Evolutionary conservation across 176 grass and related monocot species (phyloP), one percentile per base, ranked within the genome.

Genomic region (Raddia distichophylla): DNA sequence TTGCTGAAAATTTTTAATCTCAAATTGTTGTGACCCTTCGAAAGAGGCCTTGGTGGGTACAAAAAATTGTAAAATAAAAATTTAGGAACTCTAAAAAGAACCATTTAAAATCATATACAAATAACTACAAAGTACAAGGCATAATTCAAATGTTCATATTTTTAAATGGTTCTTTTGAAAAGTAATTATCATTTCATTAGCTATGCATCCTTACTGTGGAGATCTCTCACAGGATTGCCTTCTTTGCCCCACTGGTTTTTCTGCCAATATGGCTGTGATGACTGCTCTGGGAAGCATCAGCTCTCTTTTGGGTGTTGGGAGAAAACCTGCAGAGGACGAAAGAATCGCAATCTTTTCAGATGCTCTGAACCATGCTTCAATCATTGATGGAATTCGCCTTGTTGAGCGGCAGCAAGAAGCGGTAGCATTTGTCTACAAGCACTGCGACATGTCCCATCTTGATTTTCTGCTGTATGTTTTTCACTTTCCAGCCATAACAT

Each of bases 161-260:
- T n/a, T n/a, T n/a, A n/a, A n/a, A n/a, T n/a, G n/a, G n/a, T n/a
- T n/a, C n/a, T n/a, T 58, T 19, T 27, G 2, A 7, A 55, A 27
- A 60, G 19, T 22, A 68, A 18, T 8, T 2, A 35, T 16, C 1
- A 10, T 40, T 82, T 69, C 44, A 63, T 75, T 22, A 62, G 64
- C 45, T 61, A 54, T 56, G 1, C 8, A 18, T 46, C 34, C 53
- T 90, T 53, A 84, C 17, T 64, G 18, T 66, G 22, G 7, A 60
- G 14, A 6, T 14, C 3, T 78, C 63, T 37, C 71, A 76, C 79
- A 97, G 89, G 91, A 97, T 78, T 97, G 92, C 66, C 81, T 97
- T 87, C 87, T 97, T 40, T 97, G 94, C 55, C 92, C 92, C 7
- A 97, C 92, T 11, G 94, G 94, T 51, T 97, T 94, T 90, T 87